Base-by-base conservation (phyloP, 129 eudicot genomes). In the Helianthus annuus region DNA sequence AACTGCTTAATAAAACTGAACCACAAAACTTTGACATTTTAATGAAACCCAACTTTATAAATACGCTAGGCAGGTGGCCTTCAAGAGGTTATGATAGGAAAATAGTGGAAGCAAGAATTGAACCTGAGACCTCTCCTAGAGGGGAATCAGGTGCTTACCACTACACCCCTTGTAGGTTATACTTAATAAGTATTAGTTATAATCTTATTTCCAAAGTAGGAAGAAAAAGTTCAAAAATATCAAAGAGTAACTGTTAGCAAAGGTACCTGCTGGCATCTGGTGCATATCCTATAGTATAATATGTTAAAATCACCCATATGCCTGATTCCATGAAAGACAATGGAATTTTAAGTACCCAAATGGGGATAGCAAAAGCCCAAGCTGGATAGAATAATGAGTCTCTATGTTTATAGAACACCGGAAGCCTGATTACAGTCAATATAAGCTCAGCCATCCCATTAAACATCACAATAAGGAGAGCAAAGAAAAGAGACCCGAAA, bases 361-460 rank as follows among this genome's bases (percentile, higher is more conserved):
- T 70, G 6, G 82, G 82, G 71, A 78, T 51, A 53, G 82, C 77
- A 70, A 78, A 78, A 64, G 82, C 72, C 82, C 82, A 78, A 0
- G 82, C 77, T 3, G 82, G 82, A 71, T 70, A 78, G 58, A 78
- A 51, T 52, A 78, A 70, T 14, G 60, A 70, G 71, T 78, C 82
- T 78, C 82, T 63, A 63, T 78, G 82, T 70, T 70, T 78, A 70
- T 70, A 78, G 1, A 70, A 78, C 54, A 70, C 77, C 1, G 82
- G 82, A 70, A 78, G 82, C 67, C 82, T 46, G 59, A 78, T 70
- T 27, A 70, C 72, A 15, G 82, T 78, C 16, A 78, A 56, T 40
- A 77, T 66, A 70, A 78, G 72, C 61, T 78, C 82, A 1, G 82
- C 77, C 82, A 70, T 78, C 72, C 82, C 82, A 63, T 78, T 78